Evolutionary conservation across 495 filamentous ascomycete genomes (phyloP), one percentile per base, ranked within the genome.

Genomic region (Clavariopsis aquatica): DNA sequence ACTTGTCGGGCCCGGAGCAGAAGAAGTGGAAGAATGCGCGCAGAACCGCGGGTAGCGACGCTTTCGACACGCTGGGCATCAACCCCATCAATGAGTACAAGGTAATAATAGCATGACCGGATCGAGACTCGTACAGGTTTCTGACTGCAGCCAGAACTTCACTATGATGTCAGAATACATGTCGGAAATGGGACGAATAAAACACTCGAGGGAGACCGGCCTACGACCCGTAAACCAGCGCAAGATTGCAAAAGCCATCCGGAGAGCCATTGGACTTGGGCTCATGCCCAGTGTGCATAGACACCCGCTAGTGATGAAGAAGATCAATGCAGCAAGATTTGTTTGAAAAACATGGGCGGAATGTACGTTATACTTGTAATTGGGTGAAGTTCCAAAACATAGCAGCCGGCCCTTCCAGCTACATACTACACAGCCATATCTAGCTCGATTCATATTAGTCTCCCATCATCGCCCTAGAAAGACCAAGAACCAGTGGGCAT

Each of bases 251-350:
- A 97, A 94, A 79, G 92, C 94, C 24, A 88, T 98, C 54, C 80
- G 95, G 67, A 82, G 94, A 68, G 87, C 90, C 36, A 86, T 97
- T 69, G 94, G 92, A 5, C 79, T 96, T 62, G 94, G 94, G 2
- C 79, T 98, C 45, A 89, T 98, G 85, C 95, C 94, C 10, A 92
- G 88, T 76, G 89, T 95, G 57, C 92, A 98, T 80, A 76, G 80
- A 64, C 95, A 98, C 77, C 94, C 94, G n/a, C 91, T 97, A 75
- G 79, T 97, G 27, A 73, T 98, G 71, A 62, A 64, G 55, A 59
- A 58, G 49, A 41, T 28, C 52, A 22, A 19, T 10, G 23, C 52
- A n/a, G 31, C 29, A 15, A 38, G 52, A 20, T 56, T 56, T 43
- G 8, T 56, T 13, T 53, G 26, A 28, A 23, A 24, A 28, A 9